These are phyloP conservation scores for Rhododendron griersonianum DNA, from an alignment of 148 eudicot species.

Conservation along the genomic window DNA sequence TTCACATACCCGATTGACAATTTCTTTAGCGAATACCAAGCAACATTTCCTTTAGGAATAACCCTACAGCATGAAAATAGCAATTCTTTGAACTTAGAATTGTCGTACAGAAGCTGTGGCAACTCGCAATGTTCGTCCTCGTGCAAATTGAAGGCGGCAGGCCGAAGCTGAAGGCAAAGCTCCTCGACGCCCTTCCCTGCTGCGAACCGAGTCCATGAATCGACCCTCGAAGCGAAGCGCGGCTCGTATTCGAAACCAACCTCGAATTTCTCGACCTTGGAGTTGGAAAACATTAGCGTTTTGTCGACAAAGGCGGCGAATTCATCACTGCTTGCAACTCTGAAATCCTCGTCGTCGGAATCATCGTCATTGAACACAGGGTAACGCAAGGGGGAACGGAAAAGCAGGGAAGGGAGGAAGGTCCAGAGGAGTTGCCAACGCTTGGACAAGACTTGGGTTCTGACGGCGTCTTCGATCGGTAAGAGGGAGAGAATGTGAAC, in stretches of 20 bases:
- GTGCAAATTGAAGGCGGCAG: too few species aligned
- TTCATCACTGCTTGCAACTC: too few species aligned
- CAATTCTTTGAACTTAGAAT: neutral
- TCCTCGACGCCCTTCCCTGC: neutral
- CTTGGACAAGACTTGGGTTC: too few species aligned
- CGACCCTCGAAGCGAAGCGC: neutral
- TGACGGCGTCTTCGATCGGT: too few species aligned
- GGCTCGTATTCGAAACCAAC: neutral
- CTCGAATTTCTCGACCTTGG: neutral
- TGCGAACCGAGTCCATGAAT: neutral
- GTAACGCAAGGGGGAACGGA: neutral
- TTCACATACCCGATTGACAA: neutral
- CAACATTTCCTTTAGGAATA: neutral
- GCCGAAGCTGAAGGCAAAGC: neutral
- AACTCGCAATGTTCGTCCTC: neutral
- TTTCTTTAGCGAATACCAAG: neutral
- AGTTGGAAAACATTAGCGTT: neutral
- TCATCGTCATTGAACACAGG: too few species aligned
- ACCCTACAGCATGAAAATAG: neutral
- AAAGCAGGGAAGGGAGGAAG: neutral
- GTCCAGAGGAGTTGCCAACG: too few species aligned
- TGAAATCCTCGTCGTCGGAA: neutral
- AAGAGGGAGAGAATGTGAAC: too few species aligned
- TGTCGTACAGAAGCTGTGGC: neutral
- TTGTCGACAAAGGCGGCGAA: neutral